phyloP scores from a whole-genome alignment of 345 rosid species.

The Physaria fendleri region DNA sequence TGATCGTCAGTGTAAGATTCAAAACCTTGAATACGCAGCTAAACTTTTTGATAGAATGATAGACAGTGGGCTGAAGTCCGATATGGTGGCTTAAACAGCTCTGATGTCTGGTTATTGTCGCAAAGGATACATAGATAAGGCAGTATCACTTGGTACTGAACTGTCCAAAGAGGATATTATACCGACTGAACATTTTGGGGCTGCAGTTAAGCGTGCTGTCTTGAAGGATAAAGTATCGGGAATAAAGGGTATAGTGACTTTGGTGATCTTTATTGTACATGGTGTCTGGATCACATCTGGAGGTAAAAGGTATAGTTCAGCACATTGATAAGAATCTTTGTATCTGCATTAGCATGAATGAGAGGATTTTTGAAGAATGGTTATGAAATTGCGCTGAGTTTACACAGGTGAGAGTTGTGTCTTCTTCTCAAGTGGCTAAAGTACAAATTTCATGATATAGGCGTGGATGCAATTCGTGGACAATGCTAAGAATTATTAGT shows the following conservation, averaged over 20 bases:
- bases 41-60: constrained; percentile 41
- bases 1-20: constrained; percentile 43
- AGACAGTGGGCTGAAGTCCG: constrained; percentile 53
- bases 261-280: constrained; percentile 1
- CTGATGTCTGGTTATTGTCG: constrained; percentile 43
- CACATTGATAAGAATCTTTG: neutral
- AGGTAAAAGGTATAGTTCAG: neutral
- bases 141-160: constrained; percentile 35
- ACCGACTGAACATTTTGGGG: constrained; percentile 20
- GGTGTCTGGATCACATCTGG: neutral
- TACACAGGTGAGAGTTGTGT: neutral
- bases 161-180: constrained; percentile 34
- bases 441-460: neutral
- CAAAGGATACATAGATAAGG: constrained; percentile 38
- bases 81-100: constrained; percentile 47
- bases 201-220: constrained; percentile 16
- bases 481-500: no score
- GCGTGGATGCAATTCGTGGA: neutral
- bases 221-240: constrained; percentile 12
- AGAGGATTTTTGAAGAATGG: neutral
- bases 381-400: neutral
- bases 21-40: constrained; percentile 38
- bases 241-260: neutral
- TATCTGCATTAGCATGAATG: neutral
- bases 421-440: neutral